These are phyloP conservation scores for Suillus subluteus DNA, from an alignment of 768 basidiomycete genomes.

Conservation along the genomic window DNA sequence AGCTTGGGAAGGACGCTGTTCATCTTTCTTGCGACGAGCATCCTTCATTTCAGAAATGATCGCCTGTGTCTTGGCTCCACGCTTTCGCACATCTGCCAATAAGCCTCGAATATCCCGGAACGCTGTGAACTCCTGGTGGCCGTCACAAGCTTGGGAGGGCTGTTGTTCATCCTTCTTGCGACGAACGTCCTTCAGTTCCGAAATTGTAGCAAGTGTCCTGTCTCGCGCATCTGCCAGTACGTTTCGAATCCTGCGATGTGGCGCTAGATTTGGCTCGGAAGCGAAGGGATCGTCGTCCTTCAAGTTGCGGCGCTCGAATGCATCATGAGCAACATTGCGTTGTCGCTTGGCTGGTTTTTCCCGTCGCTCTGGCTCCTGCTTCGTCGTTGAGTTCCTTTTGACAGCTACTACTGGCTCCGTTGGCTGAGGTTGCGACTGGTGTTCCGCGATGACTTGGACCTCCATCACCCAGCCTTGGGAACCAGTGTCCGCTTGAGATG, in stretches of 20 bases:
- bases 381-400: not conserved
- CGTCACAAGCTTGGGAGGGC: not conserved
- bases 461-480: not conserved
- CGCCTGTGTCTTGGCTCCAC: not conserved
- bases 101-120: not conserved
- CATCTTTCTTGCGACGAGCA: not conserved
- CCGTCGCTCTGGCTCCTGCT: not conserved
- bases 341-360: not conserved
- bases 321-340: not conserved
- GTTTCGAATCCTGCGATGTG: not conserved
- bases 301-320: not conserved
- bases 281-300: not conserved
- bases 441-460: not conserved
- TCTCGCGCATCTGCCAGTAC: conserved; percentile 1
- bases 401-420: not conserved
- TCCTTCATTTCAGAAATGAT: not conserved
- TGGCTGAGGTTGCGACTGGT: not conserved
- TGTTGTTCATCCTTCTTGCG: not conserved
- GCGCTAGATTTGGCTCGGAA: not conserved
- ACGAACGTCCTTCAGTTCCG: not conserved
- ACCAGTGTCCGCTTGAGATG: not conserved
- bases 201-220: not conserved
- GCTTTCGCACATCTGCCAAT: not conserved
- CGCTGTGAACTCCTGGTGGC: not conserved
- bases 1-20: not conserved